phyloP scores from a whole-genome alignment of 441 rosid species.

The Eruca vesicaria region DNA sequence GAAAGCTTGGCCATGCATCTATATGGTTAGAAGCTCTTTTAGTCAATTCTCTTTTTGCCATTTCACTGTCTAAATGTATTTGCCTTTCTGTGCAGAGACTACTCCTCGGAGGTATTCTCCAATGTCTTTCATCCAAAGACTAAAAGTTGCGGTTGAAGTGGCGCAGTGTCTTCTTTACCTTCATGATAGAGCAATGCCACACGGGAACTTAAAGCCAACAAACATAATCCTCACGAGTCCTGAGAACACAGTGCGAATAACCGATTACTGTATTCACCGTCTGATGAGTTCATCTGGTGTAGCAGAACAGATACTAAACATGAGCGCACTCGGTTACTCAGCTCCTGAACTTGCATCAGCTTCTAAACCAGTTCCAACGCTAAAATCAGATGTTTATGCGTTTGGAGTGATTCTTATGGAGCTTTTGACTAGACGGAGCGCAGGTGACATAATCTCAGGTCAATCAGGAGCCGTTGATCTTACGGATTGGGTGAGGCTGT shows the following conservation, averaged over 20 bases:
- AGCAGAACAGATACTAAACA: slow-evolving; percentile 79
- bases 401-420: slow-evolving; percentile 96
- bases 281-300: slow-evolving; percentile 83
- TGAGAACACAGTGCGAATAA: slow-evolving; percentile 48
- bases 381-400: slow-evolving; percentile 81
- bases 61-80: neutral
- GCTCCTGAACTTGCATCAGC: slow-evolving; percentile 79
- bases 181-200: slow-evolving; percentile 79
- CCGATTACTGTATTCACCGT: slow-evolving; percentile 85
- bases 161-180: slow-evolving; percentile 71
- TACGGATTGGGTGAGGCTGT: slow-evolving; percentile 81
- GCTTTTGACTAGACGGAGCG: slow-evolving; percentile 80
- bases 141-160: slow-evolving; percentile 76
- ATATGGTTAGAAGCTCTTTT: slow-evolving; percentile 61
- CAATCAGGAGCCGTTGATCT: slow-evolving; percentile 94
- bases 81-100: slow-evolving; percentile 54
- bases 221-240: slow-evolving; percentile 70
- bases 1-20: slow-evolving; percentile 92
- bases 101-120: slow-evolving; percentile 87
- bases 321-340: slow-evolving; percentile 92
- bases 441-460: slow-evolving; percentile 93
- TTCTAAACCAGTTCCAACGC: slow-evolving; percentile 63
- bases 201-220: slow-evolving; percentile 90
- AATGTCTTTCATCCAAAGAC: slow-evolving; percentile 73
- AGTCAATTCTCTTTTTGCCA: neutral